Base-by-base conservation (phyloP, 768 basidiomycete species). In the Podaxis sp. region DNA sequence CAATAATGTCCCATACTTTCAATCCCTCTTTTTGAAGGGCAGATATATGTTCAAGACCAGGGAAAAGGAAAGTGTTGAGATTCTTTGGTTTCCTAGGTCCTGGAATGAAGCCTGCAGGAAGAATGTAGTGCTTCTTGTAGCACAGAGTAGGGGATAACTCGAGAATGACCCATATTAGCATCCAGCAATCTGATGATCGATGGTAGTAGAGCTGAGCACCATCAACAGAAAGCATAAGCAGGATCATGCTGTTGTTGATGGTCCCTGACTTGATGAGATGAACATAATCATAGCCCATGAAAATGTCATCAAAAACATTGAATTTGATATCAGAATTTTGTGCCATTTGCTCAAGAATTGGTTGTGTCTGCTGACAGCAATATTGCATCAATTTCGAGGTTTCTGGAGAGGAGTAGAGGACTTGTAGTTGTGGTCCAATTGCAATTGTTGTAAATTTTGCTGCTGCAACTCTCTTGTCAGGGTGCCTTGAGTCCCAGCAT, bases 341-440 rank as follows among this genome's bases (percentile, higher is more conserved):
- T 57, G 13, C 44, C 2, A 68, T 50, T 28, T 71, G 56, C 2
- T 55, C 61, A 6, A 71, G 28, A 0, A 77, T 69, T 33, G 66
- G 58, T n/a, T 67, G 46, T 0, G 72, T 74, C 15, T 67, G 38
- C 1, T 65, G 41, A 0, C 55, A 10, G 2, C 73, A 67, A 63
- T 80, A 76, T 0, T 49, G 22, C 70, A 80, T 73, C 2, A 63
- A n/a, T 0, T 46, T 3, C 0, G 79, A 75, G 46, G 71, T 67
- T 10, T 70, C 65, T 3, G 57, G 64, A 2, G 56, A 64, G 0
- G 72, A 41, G 20, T 66, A 70, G 2, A 76, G 53, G 0, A 78
- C 75, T 51, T 84, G 82, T 0, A 82, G 63, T 30, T 78, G 76
- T 0, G 78, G 78, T 1, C 80, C 80, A 15, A 83, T 30, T 0